A percentile compares a stretch with the other conserved stretches of the same genome.
Conservation (phyloP, 306 rosid genomes). For the Heteromeles arbutifolia region DNA sequence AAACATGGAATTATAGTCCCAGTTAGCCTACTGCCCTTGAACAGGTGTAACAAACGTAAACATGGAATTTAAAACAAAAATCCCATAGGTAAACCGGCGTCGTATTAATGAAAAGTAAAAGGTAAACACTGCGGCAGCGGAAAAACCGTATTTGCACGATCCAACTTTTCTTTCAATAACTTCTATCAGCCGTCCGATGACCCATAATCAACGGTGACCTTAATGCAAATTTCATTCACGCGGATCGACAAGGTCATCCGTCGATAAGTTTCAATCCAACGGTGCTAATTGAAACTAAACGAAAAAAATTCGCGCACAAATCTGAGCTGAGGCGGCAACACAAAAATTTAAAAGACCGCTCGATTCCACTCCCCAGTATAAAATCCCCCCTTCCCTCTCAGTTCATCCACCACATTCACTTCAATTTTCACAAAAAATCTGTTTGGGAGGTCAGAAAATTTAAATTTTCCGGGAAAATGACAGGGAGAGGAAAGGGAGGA, state of each 20-base stretch:
- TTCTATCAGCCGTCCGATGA: neutral
- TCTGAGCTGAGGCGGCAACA: neutral
- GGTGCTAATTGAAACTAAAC: neutral
- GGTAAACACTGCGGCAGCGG: neutral
- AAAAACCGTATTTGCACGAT: neutral
- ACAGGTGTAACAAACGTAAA: too few species aligned
- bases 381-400: neutral
- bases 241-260: neutral
- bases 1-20: too few species aligned
- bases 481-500: constrained; percentile 29
- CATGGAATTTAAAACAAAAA: too few species aligned
- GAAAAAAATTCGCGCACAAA: neutral
- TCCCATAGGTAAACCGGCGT: too few species aligned
- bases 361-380: neutral
- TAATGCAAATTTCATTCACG: neutral
- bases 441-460: constrained; percentile 7
- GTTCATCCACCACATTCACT: neutral
- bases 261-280: constrained; percentile 10
- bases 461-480: neutral
- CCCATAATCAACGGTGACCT: neutral
- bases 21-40: too few species aligned
- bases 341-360: neutral
- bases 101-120: too few species aligned
- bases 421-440: neutral
- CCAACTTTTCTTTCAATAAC: neutral